Evolutionary conservation across 257 asterid genomes (phyloP), one percentile per base, ranked within the genome.

Genomic region (Solanum acaule): DNA sequence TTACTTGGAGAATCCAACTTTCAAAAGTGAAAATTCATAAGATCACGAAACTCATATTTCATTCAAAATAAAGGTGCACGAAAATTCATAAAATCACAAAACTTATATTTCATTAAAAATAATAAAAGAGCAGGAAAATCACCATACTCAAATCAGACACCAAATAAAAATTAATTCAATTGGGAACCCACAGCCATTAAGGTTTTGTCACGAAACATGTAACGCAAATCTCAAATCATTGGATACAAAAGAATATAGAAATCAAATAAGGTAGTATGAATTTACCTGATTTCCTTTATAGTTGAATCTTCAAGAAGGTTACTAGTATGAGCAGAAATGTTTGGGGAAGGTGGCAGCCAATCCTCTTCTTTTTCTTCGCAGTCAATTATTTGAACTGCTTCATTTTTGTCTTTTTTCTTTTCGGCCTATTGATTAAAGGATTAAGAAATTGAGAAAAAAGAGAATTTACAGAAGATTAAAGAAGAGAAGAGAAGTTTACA

Each of bases 311-410:
- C 99, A 40, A 84, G 83, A 14, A 87, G 71, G 87, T 76, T 90
- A 29, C 78, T 42, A 20, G 88, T 13, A 38, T 81, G 85, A 90
- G 87, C 86, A 1, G 89, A 71, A 87, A 76, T 81, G 92, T 90
- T 92, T 6, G 98, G 99, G 1, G 99, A 95, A 37, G 98, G 98
- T 52, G 94, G 95, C 88, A 97, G 90, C 99, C 99, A 97, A 88
- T 96, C 99, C 86, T 96, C 97, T 52, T 92, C 97, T 35, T 95
- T 95, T 44, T 92, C 97, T 33, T 94, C 95, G 87, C 91, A 91
- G 73, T 91, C 84, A 49, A 94, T 59, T 86, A 90, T 90, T 52
- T 86, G 81, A 61, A 81, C 91, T 77, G 83, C 92, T 79, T 90
- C 91, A 63, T 12, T 92, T 81, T 90, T 88, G 84, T 90, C 88